Conservation (phyloP, 2,329 filamentous ascomycete genomes). For the Fusarium longipes region DNA sequence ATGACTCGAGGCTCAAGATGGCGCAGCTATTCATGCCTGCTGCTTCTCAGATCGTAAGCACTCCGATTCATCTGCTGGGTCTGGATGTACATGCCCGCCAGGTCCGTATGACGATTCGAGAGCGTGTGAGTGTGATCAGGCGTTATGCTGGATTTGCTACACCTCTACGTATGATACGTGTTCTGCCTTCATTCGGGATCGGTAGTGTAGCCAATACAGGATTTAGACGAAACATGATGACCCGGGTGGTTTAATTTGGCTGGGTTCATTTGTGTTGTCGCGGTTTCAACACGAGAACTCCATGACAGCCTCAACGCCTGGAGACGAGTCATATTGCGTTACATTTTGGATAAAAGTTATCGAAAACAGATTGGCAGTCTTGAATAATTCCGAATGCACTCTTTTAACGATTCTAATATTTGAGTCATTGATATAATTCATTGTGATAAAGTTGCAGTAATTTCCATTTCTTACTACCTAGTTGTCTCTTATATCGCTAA, state of each 20-base stretch:
- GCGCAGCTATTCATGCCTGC: conserved; percentile 42
- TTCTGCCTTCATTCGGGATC: conserved; percentile 40
- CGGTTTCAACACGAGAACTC: conserved; percentile 34
- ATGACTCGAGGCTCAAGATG: conserved; percentile 42
- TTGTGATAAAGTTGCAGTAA: not conserved
- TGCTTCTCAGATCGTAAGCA: conserved; percentile 40
- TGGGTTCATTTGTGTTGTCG: not conserved
- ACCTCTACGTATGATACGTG: conserved; percentile 40
- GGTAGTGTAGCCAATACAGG: conserved; percentile 43
- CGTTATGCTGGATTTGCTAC: conserved; percentile 35
- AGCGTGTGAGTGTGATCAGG: conserved; percentile 31
- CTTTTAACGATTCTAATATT: too few species aligned
- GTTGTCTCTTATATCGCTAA: conserved; percentile 17
- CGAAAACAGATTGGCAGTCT: not conserved
- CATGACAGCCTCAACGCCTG: conserved; percentile 32
- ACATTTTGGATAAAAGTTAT: not conserved
- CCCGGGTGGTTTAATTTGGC: conserved; percentile 13
- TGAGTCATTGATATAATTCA: not conserved
- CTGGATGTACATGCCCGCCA: conserved; percentile 39
- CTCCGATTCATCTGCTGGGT: conserved; percentile 42
- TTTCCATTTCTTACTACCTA: conserved; percentile 3
- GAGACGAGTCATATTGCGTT: conserved; percentile 3
- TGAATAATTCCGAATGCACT: not conserved
- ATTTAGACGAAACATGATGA: conserved; percentile 39
- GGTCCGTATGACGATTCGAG: conserved; percentile 26